These are phyloP conservation scores for Microbotryum lychnidis-dioicae DNA, from an alignment of 1,284 basidiomycete species.

Conservation along the genomic window DNA sequence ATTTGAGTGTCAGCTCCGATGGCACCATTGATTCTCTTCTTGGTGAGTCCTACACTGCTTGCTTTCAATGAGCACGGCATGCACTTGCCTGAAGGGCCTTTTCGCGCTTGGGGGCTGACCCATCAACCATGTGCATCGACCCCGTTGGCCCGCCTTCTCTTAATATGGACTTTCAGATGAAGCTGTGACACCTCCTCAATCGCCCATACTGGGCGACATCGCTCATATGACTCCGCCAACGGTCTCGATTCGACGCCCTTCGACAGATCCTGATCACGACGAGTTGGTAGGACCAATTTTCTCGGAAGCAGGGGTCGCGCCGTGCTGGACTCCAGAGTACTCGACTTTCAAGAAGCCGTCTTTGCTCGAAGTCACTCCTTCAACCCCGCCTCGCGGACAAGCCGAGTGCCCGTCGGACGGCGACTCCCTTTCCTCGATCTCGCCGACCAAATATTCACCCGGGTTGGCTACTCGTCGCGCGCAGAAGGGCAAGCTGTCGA, in stretches of 20 bases:
- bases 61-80: background rate
- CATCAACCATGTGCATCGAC: no score
- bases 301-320: no score
- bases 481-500: conserved; percentile 20
- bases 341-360: conserved; percentile 4
- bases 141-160: no score
- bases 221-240: conserved; percentile 17
- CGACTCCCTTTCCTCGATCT: background rate
- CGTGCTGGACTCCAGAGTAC: background rate
- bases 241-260: no score
- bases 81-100: background rate
- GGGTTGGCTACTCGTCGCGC: conserved; percentile 24
- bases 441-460: background rate
- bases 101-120: no score
- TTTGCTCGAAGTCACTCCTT: background rate
- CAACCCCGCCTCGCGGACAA: background rate
- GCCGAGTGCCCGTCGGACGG: background rate
- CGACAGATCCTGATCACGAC: no score
- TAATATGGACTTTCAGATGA: conserved; percentile 5
- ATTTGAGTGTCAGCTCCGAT: conserved; percentile 25
- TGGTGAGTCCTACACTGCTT: background rate
- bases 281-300: no score
- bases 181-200: conserved; percentile 24
- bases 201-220: background rate
- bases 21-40: conserved; percentile 23